Conservation (phyloP, 306 rosid genomes). For the Carpinus fangiana region DNA sequence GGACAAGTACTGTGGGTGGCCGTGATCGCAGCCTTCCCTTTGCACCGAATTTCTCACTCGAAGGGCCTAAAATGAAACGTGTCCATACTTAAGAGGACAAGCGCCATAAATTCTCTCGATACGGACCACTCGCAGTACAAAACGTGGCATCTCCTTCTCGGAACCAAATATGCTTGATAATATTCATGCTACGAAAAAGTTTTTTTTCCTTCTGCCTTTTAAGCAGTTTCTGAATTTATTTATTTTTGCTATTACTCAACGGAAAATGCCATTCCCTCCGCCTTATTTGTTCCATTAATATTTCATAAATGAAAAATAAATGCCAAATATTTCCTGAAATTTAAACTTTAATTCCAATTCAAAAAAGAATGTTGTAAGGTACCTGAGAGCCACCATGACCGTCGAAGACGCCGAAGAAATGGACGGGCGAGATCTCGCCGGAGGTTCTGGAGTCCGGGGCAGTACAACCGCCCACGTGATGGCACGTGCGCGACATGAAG, state of each 20-base stretch:
- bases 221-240: background rate
- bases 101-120: constrained; percentile 24
- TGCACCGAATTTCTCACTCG: background rate
- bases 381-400: constrained; percentile 94
- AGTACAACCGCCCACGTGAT: constrained; percentile 71
- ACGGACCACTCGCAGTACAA: constrained; percentile 37
- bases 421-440: constrained; percentile 61
- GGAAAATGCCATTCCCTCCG: background rate
- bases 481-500: constrained; percentile 58
- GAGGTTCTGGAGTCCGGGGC: constrained; percentile 66
- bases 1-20: background rate
- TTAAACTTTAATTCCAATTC: background rate
- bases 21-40: constrained; percentile 1
- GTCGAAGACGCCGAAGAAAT: constrained; percentile 82
- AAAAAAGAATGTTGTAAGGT: background rate
- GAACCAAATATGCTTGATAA: constrained; percentile 20
- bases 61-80: constrained; percentile 33
- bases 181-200: background rate
- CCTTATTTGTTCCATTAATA: background rate
- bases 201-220: background rate
- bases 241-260: background rate
- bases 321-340: background rate
- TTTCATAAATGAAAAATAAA: too few relatives aligned
- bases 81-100: constrained; percentile 27
- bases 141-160: constrained; percentile 30